phyloP scores from a whole-genome alignment of 345 rosid genomes.

The Eucalyptus curtisii region DNA sequence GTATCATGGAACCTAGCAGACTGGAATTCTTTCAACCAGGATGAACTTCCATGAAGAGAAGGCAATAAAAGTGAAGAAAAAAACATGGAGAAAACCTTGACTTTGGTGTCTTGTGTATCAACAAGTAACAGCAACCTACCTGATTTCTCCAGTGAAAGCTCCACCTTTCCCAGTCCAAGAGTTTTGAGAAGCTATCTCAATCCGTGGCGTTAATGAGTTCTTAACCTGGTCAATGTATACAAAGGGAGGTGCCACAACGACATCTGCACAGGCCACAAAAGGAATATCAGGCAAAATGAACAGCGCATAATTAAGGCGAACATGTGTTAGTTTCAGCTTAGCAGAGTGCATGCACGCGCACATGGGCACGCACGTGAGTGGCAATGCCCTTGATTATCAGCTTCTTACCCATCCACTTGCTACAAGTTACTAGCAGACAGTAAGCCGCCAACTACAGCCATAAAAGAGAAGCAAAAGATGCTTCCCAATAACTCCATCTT shows the following conservation, averaged over 20 bases:
- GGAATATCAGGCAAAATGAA: neutral
- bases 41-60: neutral
- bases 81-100: neutral
- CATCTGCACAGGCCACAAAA: slow-evolving; percentile 38
- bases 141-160: slow-evolving; percentile 99
- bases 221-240: slow-evolving; percentile 83
- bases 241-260: slow-evolving; percentile 96
- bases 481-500: neutral
- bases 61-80: neutral
- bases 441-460: neutral
- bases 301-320: neutral
- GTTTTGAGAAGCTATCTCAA: slow-evolving; percentile 88
- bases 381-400: neutral
- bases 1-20: neutral
- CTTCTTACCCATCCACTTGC: neutral
- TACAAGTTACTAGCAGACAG: neutral
- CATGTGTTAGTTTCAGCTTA: neutral
- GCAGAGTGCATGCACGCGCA: neutral
- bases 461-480: neutral
- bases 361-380: neutral
- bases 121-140: slow-evolving; percentile 24
- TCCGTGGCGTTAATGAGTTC: slow-evolving; percentile 46
- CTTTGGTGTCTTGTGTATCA: neutral
- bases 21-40: neutral
- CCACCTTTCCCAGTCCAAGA: slow-evolving; percentile 98